Conservation (phyloP, 768 basidiomycete genomes). For the Xerocomellus dryophilus region DNA sequence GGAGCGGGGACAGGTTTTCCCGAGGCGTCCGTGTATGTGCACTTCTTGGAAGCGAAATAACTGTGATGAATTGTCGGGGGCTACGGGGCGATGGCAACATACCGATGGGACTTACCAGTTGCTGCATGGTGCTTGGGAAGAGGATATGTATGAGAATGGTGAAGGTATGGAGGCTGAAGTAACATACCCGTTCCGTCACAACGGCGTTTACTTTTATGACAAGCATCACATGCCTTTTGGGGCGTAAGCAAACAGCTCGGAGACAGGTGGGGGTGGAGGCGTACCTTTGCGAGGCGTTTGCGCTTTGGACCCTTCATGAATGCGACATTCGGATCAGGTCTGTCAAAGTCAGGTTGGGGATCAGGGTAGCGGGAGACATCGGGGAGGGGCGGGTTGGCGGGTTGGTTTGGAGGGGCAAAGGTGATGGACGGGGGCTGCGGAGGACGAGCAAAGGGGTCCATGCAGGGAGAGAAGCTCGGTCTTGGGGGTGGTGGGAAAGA, state of each 20-base stretch:
- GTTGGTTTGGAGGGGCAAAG: constrained; percentile 22
- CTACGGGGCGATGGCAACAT: neutral
- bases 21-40: constrained; percentile 76
- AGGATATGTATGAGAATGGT: constrained; percentile 2
- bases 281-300: constrained; percentile 51
- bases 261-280: constrained; percentile 5
- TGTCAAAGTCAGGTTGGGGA: constrained; percentile 23
- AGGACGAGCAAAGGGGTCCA: constrained; percentile 37
- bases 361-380: constrained; percentile 25
- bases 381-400: constrained; percentile 15
- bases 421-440: constrained; percentile 20
- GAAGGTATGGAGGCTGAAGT: constrained; percentile 2
- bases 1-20: constrained; percentile 80
- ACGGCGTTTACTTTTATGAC: constrained; percentile 81
- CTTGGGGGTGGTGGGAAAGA: neutral
- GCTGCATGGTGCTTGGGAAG: constrained; percentile 64
- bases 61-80: constrained; percentile 35
- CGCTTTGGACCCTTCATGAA: constrained; percentile 53
- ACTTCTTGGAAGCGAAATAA: constrained; percentile 77
- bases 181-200: constrained; percentile 76
- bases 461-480: constrained; percentile 16
- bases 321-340: constrained; percentile 35
- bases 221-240: constrained; percentile 70
- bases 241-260: constrained; percentile 7
- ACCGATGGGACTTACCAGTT: constrained; percentile 55